Conservation (phyloP, 2,329 filamentous ascomycete species). For the Fusarium sp. region DNA sequence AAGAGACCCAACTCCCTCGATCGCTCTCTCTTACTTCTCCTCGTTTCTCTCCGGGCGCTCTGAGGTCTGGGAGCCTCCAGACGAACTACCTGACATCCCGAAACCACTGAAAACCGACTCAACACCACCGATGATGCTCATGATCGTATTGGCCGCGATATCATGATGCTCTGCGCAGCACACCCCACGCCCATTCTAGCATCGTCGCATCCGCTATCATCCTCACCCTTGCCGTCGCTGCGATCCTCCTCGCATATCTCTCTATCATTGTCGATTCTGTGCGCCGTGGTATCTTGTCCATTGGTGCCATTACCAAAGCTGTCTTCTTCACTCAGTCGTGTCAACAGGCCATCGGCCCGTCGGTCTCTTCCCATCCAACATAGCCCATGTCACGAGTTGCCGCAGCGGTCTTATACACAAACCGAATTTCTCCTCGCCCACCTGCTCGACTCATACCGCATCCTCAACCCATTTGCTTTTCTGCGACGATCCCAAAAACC, state of each 20-base stretch:
- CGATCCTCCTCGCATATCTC: conserved; percentile 6
- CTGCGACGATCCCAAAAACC: conserved; percentile 25
- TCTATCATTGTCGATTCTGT: conserved; percentile 8
- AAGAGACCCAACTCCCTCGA: conserved; percentile 31
- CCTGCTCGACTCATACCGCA: conserved; percentile 14
- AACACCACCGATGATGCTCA: conserved; percentile 46
- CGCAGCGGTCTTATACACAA: conserved; percentile 34
- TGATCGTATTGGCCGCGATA: conserved; percentile 49
- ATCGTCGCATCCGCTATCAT: conserved; percentile 40
- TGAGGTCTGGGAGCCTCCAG: conserved; percentile 36
- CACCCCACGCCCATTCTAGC: conserved; percentile 47
- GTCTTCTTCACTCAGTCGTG: conserved; percentile 12
- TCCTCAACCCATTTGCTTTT: conserved; percentile 13
- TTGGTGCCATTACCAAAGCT: conserved; percentile 14
- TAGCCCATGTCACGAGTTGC: conserved; percentile 42
- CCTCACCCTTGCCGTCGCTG: not conserved
- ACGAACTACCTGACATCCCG: conserved; percentile 19
- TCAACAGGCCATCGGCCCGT: conserved; percentile 3
- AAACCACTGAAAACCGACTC: conserved; percentile 13
- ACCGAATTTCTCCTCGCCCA: conserved; percentile 35
- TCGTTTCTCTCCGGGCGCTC: conserved; percentile 25
- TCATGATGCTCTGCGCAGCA: conserved; percentile 57
- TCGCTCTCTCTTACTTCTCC: conserved; percentile 23
- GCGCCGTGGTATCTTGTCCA: conserved; percentile 14
- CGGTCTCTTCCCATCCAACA: conserved; percentile 19